Evolutionary conservation across 306 rosid species (phyloP), one percentile per base, ranked within the genome.

Genomic region (Cicer arietinum): DNA sequence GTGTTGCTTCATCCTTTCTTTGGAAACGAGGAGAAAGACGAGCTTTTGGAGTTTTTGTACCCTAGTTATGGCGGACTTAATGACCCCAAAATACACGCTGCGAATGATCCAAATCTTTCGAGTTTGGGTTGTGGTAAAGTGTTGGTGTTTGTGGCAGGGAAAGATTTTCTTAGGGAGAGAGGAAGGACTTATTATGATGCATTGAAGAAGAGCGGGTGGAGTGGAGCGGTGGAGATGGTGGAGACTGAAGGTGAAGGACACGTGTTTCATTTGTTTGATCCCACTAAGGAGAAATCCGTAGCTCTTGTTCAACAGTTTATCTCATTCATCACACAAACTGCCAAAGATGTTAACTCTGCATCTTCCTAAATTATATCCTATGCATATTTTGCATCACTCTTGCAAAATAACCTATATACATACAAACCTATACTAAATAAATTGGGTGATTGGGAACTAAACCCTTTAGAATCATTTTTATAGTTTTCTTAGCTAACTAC

Each of bases 1-100:
- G 84, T 83, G 9, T 2, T 91, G 67, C 37, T 86, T 11, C 92
- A 89, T 72, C 92, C 90, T 0, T 90, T 12, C 42, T 85, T 90
- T n/a, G 86, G 83, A 4, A 74, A 56, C 48, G 81, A 82, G 0
- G 9, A 74, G n/a, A 68, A 14, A 6, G 74, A 77, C 17, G 53
- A 69, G 30, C 57, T 84, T 53, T 1, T 79, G 0, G 59, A 37
- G 47, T 77, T 8, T 8, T 1, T 87, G 3, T 87, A 25, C 44
- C 88, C 90, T 0, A 41, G 64, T 0, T 80, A 71, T 30, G 48
- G 37, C 0, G 90, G 92, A 2, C 0, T n/a, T 0, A 82, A 70
- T 14, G 86, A 90, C 52, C 81, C 71, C 13, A 77, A 35, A 7
- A 45, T 90, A 1, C 82, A 85, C 6, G 60, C 83, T 9, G 40